Percentiles rank a stretch among this genome's conserved stretches.
phyloP scores from a whole-genome alignment of 805 yeast species.

The Yamadazyma ubonensis region DNA sequence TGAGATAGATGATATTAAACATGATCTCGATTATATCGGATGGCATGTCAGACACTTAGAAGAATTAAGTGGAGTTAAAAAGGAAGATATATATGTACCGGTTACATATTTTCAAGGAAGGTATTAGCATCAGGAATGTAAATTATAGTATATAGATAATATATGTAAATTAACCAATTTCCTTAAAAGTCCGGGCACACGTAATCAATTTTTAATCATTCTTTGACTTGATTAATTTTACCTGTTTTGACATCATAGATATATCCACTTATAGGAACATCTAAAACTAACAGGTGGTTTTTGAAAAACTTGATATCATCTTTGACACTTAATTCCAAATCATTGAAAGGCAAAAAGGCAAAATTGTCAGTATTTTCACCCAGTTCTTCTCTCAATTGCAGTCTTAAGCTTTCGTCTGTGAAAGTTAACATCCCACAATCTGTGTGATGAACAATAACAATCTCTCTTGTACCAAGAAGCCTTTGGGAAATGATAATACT shows the following conservation, averaged over 20 bases:
- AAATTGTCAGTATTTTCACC: slow-evolving; percentile 29
- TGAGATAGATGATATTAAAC: slow-evolving; percentile 30
- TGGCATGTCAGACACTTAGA: slow-evolving; percentile 35
- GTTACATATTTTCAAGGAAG: slow-evolving; percentile 23
- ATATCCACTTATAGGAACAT: slow-evolving; percentile 40
- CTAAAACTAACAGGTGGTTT: slow-evolving; percentile 28
- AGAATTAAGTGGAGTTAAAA: slow-evolving; percentile 27
- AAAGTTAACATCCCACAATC: slow-evolving; percentile 48
- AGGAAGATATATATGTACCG: slow-evolving; percentile 30
- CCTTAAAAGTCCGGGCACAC: too few relatives aligned
- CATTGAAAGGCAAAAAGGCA: slow-evolving; percentile 34
- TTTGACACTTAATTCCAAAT: slow-evolving; percentile 32
- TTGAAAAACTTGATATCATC: slow-evolving; percentile 36
- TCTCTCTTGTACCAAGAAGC: slow-evolving; percentile 39
- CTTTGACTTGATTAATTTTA: slow-evolving; percentile 23
- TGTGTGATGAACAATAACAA: slow-evolving; percentile 40
- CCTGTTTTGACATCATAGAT: slow-evolving; percentile 40
- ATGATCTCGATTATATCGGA: slow-evolving; percentile 33
- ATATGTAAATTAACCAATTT: neutral
- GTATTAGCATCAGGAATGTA: slow-evolving; percentile 6
- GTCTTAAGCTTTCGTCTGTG: slow-evolving; percentile 29
- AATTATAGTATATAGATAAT: neutral
- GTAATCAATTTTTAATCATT: neutral
- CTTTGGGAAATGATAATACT: slow-evolving; percentile 40
- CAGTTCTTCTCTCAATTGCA: slow-evolving; percentile 27